Conservation (phyloP, 768 basidiomycete species). For the Xanthoconium purpureum region DNA sequence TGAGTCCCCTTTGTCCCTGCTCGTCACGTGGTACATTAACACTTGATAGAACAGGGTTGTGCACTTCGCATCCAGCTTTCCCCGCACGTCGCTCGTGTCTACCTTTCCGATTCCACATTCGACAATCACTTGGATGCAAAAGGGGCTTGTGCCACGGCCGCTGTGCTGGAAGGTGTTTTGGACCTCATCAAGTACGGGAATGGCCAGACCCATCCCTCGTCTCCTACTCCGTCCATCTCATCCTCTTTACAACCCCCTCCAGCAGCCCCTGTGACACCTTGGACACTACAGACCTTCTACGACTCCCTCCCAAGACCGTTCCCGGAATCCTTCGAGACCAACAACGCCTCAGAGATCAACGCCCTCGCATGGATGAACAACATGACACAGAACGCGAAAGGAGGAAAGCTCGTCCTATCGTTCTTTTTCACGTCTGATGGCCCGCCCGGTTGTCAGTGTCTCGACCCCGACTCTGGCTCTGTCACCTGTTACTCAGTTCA, state of each 20-base stretch:
- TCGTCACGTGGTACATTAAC: background rate
- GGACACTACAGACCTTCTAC: slow-evolving; percentile 55
- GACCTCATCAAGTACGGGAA: slow-evolving; percentile 58
- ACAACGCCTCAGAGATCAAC: slow-evolving; percentile 49
- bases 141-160: slow-evolving; percentile 50
- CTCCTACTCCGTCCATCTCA: slow-evolving; percentile 10
- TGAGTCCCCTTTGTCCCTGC: slow-evolving; percentile 25
- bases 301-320: slow-evolving; percentile 66
- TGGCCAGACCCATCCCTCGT: slow-evolving; percentile 43
- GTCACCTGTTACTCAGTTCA: slow-evolving; percentile 6
- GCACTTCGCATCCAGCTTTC: slow-evolving; percentile 56
- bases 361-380: slow-evolving; percentile 53
- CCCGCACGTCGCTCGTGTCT: slow-evolving; percentile 46
- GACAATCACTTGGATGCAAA: slow-evolving; percentile 45
- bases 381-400: slow-evolving; percentile 49
- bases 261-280: slow-evolving; percentile 16
- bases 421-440: slow-evolving; percentile 47
- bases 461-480: background rate
- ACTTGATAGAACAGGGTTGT: slow-evolving; percentile 46
- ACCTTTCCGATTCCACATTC: slow-evolving; percentile 47
- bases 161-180: slow-evolving; percentile 50
- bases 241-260: slow-evolving; percentile 6
- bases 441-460: slow-evolving; percentile 42
- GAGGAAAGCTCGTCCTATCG: slow-evolving; percentile 40
- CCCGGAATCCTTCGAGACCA: slow-evolving; percentile 48